Conservation (phyloP, 1,284 basidiomycete species). For the Fistulina hepatica region DNA sequence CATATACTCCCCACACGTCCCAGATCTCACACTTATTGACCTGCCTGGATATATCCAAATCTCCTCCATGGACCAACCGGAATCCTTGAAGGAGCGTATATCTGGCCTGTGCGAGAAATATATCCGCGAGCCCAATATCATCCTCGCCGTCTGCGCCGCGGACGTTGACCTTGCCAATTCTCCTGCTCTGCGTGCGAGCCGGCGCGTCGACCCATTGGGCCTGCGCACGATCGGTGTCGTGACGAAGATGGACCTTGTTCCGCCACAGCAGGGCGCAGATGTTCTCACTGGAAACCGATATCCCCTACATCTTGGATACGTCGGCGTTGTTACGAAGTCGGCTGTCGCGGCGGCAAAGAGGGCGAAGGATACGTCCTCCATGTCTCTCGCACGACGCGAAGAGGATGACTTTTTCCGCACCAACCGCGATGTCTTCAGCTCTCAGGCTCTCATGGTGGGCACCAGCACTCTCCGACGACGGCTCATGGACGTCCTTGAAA, state of each 20-base stretch:
- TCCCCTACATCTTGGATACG: conserved; percentile 94
- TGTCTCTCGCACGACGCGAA: conserved; percentile 49
- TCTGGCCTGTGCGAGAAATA: conserved; percentile 86
- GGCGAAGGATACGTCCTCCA: no score
- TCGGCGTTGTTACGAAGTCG: conserved; percentile 89
- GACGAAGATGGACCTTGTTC: conserved; percentile 98
- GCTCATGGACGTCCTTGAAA: conserved; percentile 95
- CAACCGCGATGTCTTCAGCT: conserved; percentile 66
- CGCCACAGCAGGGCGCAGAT: conserved; percentile 69
- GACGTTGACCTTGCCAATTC: conserved; percentile 99
- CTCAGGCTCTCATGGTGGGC: conserved; percentile 73
- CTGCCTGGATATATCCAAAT: conserved; percentile 97
- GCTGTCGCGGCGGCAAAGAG: conserved; percentile 31
- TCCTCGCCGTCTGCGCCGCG: conserved; percentile 94
- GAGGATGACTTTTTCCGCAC: conserved; percentile 78
- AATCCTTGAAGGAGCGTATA: conserved; percentile 90
- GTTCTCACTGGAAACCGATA: conserved; percentile 90
- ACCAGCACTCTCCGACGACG: conserved; percentile 82
- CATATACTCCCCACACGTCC: conserved; percentile 92
- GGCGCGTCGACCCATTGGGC: conserved; percentile 91
- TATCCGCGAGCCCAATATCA: conserved; percentile 95
- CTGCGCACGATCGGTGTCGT: conserved; percentile 94
- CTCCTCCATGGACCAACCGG: conserved; percentile 91
- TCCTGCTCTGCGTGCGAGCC: conserved; percentile 85
- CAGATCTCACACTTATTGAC: conserved; percentile 95